Evolutionary conservation across 1,139 yeast genomes (phyloP), one percentile per base, ranked within the genome.

Genomic region (Candida neerlandica): DNA sequence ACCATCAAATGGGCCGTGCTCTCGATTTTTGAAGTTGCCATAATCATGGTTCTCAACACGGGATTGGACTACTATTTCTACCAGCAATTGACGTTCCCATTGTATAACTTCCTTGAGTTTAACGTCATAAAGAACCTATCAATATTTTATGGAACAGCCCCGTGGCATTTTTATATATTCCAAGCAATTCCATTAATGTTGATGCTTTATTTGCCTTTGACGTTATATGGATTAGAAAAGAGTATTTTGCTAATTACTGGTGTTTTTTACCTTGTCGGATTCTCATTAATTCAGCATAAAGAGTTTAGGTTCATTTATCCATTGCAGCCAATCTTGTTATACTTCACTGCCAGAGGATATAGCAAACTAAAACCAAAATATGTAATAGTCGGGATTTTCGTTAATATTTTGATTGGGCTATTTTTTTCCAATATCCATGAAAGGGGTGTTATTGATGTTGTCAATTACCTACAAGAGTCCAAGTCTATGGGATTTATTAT

Each of bases 271-370:
- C 23, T 55, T 19, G 49, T 68, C 0, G 70, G 77, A 0, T 90
- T 87, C 57, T 88, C 97, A 0, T 50, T 72, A 2, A 78, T 94
- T 16, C 71, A 78, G 12, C 99, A 95, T 66, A 95, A 95, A 64
- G 99, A 95, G 62, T 87, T 90, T 58, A 77, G 99, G 44, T 95
- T 95, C 63, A 75, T 94, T n/a, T 89, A 85, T 59, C 96, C 96
- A 1, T 65, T 94, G 48, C 85, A 89, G 65, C 98, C 99, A 1
- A 61, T 91, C 1, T 69, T 55, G 51, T 34, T 55, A 21, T 54
- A 49, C 27, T 48, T 48, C 34, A 30, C 57, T 9, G 57, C 57
- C n/a, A 46, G 39, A 19, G 58, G 58, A 3, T 52, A 47, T 32
- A 16, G 15, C 21, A 46, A 46, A 26, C 35, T 49, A 16, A 43